A percentile compares a stretch with the other conserved stretches of the same genome.
These are phyloP conservation scores for Lodderomyces orthopsilosis DNA, from an alignment of 1,139 yeast species.

Conservation along the genomic window DNA sequence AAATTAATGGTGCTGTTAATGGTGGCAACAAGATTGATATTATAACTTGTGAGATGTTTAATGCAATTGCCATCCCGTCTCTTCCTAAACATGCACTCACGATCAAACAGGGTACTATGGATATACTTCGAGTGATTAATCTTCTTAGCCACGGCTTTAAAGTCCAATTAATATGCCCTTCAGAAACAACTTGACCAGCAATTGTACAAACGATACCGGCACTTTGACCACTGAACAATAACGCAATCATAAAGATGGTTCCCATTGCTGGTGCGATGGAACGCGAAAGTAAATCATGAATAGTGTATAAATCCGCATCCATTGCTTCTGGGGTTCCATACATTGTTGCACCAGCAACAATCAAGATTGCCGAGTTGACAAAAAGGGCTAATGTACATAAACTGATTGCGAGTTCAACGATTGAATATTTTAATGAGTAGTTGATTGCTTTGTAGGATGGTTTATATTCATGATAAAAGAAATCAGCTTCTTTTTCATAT, in stretches of 20 bases:
- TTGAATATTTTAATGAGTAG: slow-evolving; percentile 65
- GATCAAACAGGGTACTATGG: slow-evolving; percentile 69
- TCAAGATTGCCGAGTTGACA: slow-evolving; percentile 73
- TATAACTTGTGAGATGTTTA: slow-evolving; percentile 76
- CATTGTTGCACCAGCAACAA: slow-evolving; percentile 73
- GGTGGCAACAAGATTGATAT: slow-evolving; percentile 71
- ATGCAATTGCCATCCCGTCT: slow-evolving; percentile 58
- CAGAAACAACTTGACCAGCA: slow-evolving; percentile 83
- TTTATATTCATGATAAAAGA: slow-evolving; percentile 44
- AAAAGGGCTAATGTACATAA: slow-evolving; percentile 73
- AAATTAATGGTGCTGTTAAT: slow-evolving; percentile 73
- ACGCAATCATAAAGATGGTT: slow-evolving; percentile 71
- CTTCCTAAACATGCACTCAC: slow-evolving; percentile 64
- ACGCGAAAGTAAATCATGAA: slow-evolving; percentile 54
- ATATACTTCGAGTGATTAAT: slow-evolving; percentile 64
- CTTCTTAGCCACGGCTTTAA: slow-evolving; percentile 76
- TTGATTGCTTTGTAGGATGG: slow-evolving; percentile 67
- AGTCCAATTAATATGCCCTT: slow-evolving; percentile 78
- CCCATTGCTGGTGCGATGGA: slow-evolving; percentile 73
- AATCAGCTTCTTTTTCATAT: slow-evolving; percentile 30
- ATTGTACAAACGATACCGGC: slow-evolving; percentile 87
- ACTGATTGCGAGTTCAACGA: slow-evolving; percentile 62
- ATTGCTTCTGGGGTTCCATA: slow-evolving; percentile 62
- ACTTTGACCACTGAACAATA: slow-evolving; percentile 73
- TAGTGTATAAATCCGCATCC: slow-evolving; percentile 73